Percentiles rank a stretch among this genome's conserved stretches.
These are phyloP conservation scores for Cotoneaster glaucophyllus DNA, from an alignment of 306 rosid species.

Conservation along the genomic window DNA sequence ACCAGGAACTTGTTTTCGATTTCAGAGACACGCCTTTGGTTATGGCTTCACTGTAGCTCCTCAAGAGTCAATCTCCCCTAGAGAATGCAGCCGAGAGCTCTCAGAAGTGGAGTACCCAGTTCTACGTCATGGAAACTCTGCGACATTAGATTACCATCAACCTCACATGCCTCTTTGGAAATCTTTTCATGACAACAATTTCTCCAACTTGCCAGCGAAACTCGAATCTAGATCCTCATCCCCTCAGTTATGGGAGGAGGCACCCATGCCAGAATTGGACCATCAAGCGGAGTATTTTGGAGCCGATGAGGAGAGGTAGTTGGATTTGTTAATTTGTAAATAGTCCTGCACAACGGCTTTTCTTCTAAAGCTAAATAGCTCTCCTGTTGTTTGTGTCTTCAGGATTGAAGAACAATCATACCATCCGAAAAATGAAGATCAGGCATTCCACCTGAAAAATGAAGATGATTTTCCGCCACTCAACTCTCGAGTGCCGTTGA, in stretches of 20 bases:
- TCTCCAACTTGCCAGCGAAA: constrained; percentile 35
- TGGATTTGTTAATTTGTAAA: constrained; percentile 5
- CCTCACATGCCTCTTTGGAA: constrained; percentile 34
- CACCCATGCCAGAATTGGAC: constrained; percentile 31
- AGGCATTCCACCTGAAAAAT: constrained; percentile 25
- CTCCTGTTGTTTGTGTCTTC: not conserved
- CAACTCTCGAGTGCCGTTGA: constrained; percentile 8
- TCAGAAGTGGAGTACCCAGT: constrained; percentile 47
- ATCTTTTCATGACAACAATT: constrained; percentile 30
- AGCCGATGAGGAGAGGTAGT: constrained; percentile 49
- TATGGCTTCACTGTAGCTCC: constrained; percentile 35
- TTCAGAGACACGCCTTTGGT: constrained; percentile 28
- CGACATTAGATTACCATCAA: constrained; percentile 38
- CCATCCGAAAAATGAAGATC: too few relatives aligned
- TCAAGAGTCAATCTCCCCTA: constrained; percentile 29
- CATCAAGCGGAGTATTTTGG: constrained; percentile 19
- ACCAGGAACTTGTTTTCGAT: constrained; percentile 32
- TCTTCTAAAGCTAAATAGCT: constrained; percentile 18
- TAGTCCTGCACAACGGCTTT: constrained; percentile 15
- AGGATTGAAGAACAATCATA: constrained; percentile 23
- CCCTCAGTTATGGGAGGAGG: constrained; percentile 38
- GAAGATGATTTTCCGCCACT: constrained; percentile 43
- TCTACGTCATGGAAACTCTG: constrained; percentile 31
- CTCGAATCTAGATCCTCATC: constrained; percentile 37
- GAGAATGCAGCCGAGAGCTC: constrained; percentile 35